These are phyloP conservation scores for Jacaranda copaia DNA, from an alignment of 257 asterid genomes.

Conservation along the genomic window DNA sequence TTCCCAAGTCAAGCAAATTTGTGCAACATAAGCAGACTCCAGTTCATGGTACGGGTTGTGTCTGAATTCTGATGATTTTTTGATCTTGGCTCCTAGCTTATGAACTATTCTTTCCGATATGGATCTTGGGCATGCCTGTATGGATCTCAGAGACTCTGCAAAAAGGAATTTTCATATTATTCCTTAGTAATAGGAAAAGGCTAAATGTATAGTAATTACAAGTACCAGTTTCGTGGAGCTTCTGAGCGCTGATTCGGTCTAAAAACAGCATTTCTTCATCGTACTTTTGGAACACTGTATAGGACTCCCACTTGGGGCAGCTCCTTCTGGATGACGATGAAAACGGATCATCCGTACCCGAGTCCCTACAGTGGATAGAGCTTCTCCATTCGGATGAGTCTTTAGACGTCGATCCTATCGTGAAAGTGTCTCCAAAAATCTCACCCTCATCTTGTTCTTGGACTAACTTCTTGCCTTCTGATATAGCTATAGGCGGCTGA, in stretches of 20 bases:
- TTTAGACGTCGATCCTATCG: slow-evolving; percentile 87
- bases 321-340: slow-evolving; percentile 89
- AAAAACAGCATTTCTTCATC: slow-evolving; percentile 91
- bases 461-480: slow-evolving; percentile 59
- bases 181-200: neutral
- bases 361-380: slow-evolving; percentile 64
- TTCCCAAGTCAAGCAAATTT: slow-evolving; percentile 91
- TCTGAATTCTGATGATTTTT: slow-evolving; percentile 46
- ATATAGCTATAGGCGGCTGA: slow-evolving; percentile 41
- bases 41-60: slow-evolving; percentile 75
- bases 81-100: slow-evolving; percentile 51
- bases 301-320: slow-evolving; percentile 97
- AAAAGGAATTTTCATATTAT: neutral
- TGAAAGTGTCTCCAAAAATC: slow-evolving; percentile 71
- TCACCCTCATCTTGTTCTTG: slow-evolving; percentile 59
- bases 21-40: slow-evolving; percentile 89
- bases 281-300: slow-evolving; percentile 85
- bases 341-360: slow-evolving; percentile 82
- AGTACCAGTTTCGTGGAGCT: slow-evolving; percentile 88
- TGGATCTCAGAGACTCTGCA: slow-evolving; percentile 81
- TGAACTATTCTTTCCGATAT: slow-evolving; percentile 75
- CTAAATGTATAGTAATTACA: too few species aligned
- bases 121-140: slow-evolving; percentile 86
- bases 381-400: slow-evolving; percentile 94
- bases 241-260: slow-evolving; percentile 79